These are phyloP conservation scores for Vaccinium myrtillus DNA, from an alignment of 148 eudicot genomes.

Conservation along the genomic window DNA sequence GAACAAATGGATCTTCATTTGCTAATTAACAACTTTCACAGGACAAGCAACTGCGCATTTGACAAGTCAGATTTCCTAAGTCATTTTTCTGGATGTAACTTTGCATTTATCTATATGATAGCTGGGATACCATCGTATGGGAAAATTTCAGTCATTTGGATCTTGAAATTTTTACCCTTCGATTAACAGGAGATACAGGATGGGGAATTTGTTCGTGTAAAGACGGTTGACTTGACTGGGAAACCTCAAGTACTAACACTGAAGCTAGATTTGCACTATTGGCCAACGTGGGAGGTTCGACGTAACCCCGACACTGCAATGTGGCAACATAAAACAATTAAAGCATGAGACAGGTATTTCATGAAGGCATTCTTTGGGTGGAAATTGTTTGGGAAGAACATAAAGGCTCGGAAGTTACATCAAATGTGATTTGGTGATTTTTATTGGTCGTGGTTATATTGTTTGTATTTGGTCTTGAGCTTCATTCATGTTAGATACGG, in stretches of 20 bases:
- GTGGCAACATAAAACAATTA: constrained; percentile 66
- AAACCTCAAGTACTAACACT: constrained; percentile 84
- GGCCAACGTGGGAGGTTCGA: constrained; percentile 97
- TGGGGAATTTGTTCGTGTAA: constrained; percentile 79
- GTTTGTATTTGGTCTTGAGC: neutral
- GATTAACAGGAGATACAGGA: constrained; percentile 60
- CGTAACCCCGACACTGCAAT: constrained; percentile 65
- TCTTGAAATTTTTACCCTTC: neutral
- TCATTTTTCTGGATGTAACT: neutral
- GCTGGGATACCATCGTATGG: neutral
- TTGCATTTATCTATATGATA: neutral
- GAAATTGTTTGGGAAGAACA: neutral
- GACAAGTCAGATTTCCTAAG: neutral
- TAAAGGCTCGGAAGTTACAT: neutral
- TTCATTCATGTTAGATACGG: neutral
- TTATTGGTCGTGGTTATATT: neutral
- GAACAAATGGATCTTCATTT: neutral
- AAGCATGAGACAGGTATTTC: constrained; percentile 38
- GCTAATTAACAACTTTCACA: neutral
- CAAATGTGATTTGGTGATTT: neutral
- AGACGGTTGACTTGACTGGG: constrained; percentile 79
- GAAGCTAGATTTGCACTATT: constrained; percentile 96
- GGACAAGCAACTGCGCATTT: neutral
- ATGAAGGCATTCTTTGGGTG: constrained; percentile 20
- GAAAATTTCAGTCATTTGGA: neutral